Evolutionary conservation across 768 basidiomycete species (phyloP), one percentile per base, ranked within the genome.

Genomic region (Boletus tylopilopsis): DNA sequence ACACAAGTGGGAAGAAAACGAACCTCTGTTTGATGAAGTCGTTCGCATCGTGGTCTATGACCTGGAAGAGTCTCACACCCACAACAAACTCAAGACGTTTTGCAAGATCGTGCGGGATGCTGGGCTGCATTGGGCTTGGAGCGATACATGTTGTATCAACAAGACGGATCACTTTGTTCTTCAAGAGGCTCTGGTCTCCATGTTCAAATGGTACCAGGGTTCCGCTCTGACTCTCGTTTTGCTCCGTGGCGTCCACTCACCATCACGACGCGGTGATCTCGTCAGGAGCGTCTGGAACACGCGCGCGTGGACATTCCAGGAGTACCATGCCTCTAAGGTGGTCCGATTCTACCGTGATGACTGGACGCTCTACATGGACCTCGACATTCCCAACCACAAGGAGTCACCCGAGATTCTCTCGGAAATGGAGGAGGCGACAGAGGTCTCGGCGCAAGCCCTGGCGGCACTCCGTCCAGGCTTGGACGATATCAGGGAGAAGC

Each of bases 91-190:
- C 15, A 23, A 44, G 15, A 44, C 24, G 42, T 44, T 44, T 32
- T 44, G 42, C 42, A 44, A 44, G 19, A 44, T 44, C 13, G 43
- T 25, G 3, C 43, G 13, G 10, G 43, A 35, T 18, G 23, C 12
- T 8, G 43, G 43, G 5, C 19, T 45, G 3, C n/a, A 35, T n/a
- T 45, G 43, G 43, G 43, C 43, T 18, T 45, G 43, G 43, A 45
- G 43, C 10, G 43, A 45, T 19, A 45, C 43, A 10, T 45, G 43
- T 19, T 45, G 43, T 9, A 45, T 45, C 33, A 45, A 45, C 33
- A 23, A 35, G 16, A 12, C 23, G 4, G 34, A 45, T 7, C 43
- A 34, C 4, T 3, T 13, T 12, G 34, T 25, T 22, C 33, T 35
- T n/a, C 33, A 45, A 25, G 43, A 45, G 18, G 43, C 43, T 6